Evolutionary conservation across 257 asterid species (phyloP), one percentile per base, ranked within the genome.

Genomic region (Solanum tacnaense): DNA sequence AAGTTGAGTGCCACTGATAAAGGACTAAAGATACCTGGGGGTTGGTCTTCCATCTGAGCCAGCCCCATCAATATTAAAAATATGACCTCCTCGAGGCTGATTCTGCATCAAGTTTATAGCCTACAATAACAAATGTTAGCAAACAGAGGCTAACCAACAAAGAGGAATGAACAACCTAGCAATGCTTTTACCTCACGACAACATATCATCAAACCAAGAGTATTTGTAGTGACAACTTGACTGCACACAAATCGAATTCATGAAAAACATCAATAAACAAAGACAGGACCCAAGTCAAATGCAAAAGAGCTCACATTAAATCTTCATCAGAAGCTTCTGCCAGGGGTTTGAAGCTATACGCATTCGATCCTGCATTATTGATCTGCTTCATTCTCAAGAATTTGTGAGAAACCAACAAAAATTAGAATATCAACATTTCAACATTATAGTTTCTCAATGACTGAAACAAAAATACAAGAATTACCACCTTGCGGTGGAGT

Each of bases 31-130:
- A 88, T 89, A 95, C 99, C 98, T 94, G 4, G 99, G 99, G 76
- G 98, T 96, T 83, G 99, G 99, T 90, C 99, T 93, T 93, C 99
- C 99, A 92, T 96, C 98, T 32, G 99, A 96, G 90, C 99, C 98
- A 27, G 99, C 99, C 87, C 98, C 99, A 74, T 96, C 99, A 87
- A 96, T 93, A 91, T 96, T 96, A 89, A 96, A 96, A 88, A 95
- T 87, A 91, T 96, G 99, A 81, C 99, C 99, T 72, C 99, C 99
- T 84, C 98, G 95, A 83, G 93, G 91, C 93, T 95, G 99, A 36
- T 89, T 90, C 84, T 89, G 94, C 99, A 96, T 95, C 97, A 95
- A 93, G 81, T 94, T 95, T 86, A 96, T 95, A 84, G 98, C 99
- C 98, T 96, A 90, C 58, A 92, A 89, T 41, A 86, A 70, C 84